phyloP scores from a whole-genome alignment of 768 basidiomycete genomes.

The Lentinula guzmanii region DNA sequence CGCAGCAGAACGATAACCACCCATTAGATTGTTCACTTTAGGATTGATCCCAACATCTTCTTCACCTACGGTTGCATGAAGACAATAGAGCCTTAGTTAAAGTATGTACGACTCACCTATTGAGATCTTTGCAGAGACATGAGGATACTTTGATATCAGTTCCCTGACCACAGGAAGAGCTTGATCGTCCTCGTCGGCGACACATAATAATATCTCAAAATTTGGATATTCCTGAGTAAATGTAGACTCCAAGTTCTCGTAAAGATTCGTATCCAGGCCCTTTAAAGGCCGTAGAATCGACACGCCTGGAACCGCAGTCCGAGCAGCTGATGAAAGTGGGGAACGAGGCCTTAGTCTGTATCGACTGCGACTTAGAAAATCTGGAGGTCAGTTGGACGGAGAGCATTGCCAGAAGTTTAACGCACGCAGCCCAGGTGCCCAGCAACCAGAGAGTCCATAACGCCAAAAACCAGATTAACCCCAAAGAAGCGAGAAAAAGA shows the following conservation, averaged over 20 bases:
- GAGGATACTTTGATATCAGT: constrained; percentile 72
- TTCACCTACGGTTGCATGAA: constrained; percentile 46
- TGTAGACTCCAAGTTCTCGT: constrained; percentile 92
- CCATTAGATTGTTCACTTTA: constrained; percentile 94
- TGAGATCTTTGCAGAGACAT: constrained; percentile 65
- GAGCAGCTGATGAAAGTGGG: constrained; percentile 44
- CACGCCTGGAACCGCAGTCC: constrained; percentile 68
- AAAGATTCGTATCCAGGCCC: constrained; percentile 92
- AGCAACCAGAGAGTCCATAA: constrained; percentile 64
- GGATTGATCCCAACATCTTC: constrained; percentile 88
- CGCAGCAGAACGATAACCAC: constrained; percentile 71
- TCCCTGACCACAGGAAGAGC: constrained; percentile 79
- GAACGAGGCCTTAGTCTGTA: constrained; percentile 67
- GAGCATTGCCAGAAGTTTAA: constrained; percentile 8
- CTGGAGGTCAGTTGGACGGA: background rate
- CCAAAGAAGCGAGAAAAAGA: constrained; percentile 30
- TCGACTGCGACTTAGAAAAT: constrained; percentile 54
- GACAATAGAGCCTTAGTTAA: background rate
- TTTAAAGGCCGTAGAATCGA: constrained; percentile 93
- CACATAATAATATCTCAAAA: constrained; percentile 86
- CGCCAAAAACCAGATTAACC: constrained; percentile 53
- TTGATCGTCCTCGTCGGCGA: constrained; percentile 86
- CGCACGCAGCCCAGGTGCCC: constrained; percentile 69
- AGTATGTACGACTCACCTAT: constrained; percentile 48
- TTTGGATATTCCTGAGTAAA: constrained; percentile 90